Conservation (phyloP, 345 rosid genomes). For the Boechera retrofracta region DNA sequence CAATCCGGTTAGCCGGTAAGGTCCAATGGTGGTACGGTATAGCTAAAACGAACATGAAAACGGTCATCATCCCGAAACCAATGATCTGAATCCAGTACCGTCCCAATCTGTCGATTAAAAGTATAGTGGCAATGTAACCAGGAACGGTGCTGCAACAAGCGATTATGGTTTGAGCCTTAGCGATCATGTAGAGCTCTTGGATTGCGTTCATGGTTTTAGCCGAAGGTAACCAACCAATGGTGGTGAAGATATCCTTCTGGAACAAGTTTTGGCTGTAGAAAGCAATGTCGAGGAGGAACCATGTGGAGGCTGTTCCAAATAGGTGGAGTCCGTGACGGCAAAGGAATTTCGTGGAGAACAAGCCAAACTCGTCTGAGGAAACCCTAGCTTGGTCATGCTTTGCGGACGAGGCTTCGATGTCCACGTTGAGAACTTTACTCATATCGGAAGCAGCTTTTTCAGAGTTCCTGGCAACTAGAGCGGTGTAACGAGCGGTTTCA, state of each 20-base stretch:
- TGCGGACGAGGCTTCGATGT: conserved; percentile 57
- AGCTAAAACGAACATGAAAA: conserved; percentile 65
- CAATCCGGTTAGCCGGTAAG: conserved; percentile 49
- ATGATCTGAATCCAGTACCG: conserved; percentile 57
- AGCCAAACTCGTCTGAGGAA: conserved; percentile 51
- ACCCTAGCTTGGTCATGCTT: conserved; percentile 38
- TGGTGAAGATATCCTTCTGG: conserved; percentile 74
- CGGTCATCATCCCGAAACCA: conserved; percentile 70
- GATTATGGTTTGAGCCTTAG: conserved; percentile 65
- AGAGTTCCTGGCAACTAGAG: conserved; percentile 66
- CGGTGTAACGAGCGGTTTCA: conserved; percentile 84
- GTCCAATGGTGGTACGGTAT: conserved; percentile 82
- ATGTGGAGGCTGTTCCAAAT: conserved; percentile 63
- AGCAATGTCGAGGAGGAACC: conserved; percentile 81
- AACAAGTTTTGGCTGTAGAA: conserved; percentile 78
- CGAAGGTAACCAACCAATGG: conserved; percentile 75
- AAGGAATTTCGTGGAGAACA: conserved; percentile 56
- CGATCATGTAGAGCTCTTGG: conserved; percentile 63
- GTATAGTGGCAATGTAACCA: conserved; percentile 67
- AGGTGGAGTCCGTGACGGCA: conserved; percentile 62
- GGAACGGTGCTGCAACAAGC: conserved; percentile 80
- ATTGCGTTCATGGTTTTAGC: conserved; percentile 72
- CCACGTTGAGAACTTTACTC: conserved; percentile 76
- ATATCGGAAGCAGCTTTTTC: conserved; percentile 70
- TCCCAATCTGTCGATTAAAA: conserved; percentile 55